Base-by-base conservation (phyloP, 129 eudicot species). In the Flaveria sonorensis region DNA sequence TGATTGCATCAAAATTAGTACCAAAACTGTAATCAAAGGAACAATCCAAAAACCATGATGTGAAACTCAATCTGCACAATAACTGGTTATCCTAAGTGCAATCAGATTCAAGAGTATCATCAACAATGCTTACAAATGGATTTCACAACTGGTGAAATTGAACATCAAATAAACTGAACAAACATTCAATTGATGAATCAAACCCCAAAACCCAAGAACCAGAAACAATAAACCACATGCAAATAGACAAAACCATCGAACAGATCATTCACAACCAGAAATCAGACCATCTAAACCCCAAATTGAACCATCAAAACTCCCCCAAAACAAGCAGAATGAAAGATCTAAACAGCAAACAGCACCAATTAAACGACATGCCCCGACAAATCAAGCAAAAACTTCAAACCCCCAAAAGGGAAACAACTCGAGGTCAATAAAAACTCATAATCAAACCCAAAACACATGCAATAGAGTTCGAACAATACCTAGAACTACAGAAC, bases 401-500 rank as follows among this genome's bases (percentile, higher is more conserved):
- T 52, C 4, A 51, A 65, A 76, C 13, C 52, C 47, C 50, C 64
- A 4, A 71, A 76, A 53, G 42, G 18, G 24, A 20, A 60, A 66
- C 74, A 61, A 81, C 32, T 2, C 3, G 1, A 28, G 4, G 32
- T 2, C 4, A 28, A 28, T 28, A 28, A 26, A 55, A 86, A 78
- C 60, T 80, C 82, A 80, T 30, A 71, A 59, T 53, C 23, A 59
- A 76, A 57, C 5, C 40, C 14, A 67, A 45, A 55, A 36, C 3
- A 56, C 79, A 80, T 62, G 32, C 63, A 63, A 43, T n/a, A n/a
- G 52, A 4, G 52, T 10, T 10, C 7, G 10, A 50, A 10, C 4
- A 45, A 74, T 67, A 62, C 71, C 72, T 55, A 23, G 78, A 52
- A 82, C 90, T 92, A 13, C 89, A 69, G 67, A 79, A 92, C 62